Evolutionary conservation across 495 filamentous ascomycete species (phyloP), one percentile per base, ranked within the genome.

Genomic region (Aspergillus bertholletiae): DNA sequence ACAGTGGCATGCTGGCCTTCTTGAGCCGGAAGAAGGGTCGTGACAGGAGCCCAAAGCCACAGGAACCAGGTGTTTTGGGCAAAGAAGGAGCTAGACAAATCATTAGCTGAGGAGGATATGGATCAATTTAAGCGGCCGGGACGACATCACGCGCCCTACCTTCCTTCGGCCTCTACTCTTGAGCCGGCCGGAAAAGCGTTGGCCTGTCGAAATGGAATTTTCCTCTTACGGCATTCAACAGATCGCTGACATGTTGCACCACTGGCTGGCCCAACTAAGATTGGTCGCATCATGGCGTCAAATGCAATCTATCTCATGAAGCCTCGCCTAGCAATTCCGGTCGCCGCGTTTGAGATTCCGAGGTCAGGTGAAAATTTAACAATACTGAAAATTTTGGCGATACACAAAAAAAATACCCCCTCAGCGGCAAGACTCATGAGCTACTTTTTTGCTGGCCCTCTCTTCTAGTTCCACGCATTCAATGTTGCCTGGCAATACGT

Each of bases 41-140:
- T 37, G 90, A 91, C 46, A 83, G 88, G 64, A 96, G 92, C 65
- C 94, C 94, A 8, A 96, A 96, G 71, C 92, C 92, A 40, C 90
- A 90, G 67, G 94, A 98, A 66, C 78, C 89, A 17, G 94, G 94
- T 46, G 92, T 98, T 44, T 66, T 98, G 56, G 95, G 94, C 50
- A 96, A 96, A 64, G 94, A 98, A 65, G 94, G 94, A 7, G 92
- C 94, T 18, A 80, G 94, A 48, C 75, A 77, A 51, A 78, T 78
- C 48, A 75, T 78, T 58, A 72, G 71, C 60, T 71, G 60, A 72
- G 46, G 32, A n/a, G n/a, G 1, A 24, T 18, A 21, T 26, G 22
- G 9, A 13, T 32, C 47, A 34, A 39, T 45, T 46, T n/a, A 21
- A 22, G 27, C 13, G 15, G 17, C 28, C 18, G 34, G 45, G 49